phyloP scores from a whole-genome alignment of 441 rosid species.

The Adansonia gregorii region DNA sequence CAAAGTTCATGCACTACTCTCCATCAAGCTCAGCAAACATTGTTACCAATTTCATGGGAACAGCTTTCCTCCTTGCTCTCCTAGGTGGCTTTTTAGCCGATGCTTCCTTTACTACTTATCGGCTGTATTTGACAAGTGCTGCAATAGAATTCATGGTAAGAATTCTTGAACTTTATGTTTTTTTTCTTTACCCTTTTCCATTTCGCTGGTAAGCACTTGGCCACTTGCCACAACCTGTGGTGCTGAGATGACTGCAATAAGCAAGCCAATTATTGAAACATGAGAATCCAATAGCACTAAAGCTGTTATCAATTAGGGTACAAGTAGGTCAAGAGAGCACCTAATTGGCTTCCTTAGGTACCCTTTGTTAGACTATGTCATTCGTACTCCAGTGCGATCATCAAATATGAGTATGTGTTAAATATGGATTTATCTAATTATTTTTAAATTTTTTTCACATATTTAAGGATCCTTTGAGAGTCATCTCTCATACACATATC shows the following conservation, averaged over 20 bases:
- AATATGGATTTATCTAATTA: too few species aligned
- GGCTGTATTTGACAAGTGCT: slow-evolving; percentile 68
- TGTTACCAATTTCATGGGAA: slow-evolving; percentile 89
- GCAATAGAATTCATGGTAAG: slow-evolving; percentile 68
- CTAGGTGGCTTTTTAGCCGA: slow-evolving; percentile 86
- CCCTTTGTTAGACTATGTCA: not conserved
- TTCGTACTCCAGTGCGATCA: too few species aligned
- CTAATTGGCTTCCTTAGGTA: slow-evolving; percentile 21
- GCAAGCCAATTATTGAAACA: not conserved
- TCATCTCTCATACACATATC: not conserved
- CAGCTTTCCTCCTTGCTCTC: slow-evolving; percentile 77
- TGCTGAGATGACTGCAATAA: not conserved
- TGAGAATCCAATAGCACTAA: not conserved
- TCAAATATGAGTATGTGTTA: too few species aligned
- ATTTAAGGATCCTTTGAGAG: not conserved
- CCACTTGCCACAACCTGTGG: not conserved
- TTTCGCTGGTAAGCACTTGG: not conserved
- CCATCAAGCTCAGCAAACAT: slow-evolving; percentile 75
- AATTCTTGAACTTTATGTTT: not conserved
- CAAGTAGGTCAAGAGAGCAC: slow-evolving; percentile 8
- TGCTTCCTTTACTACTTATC: slow-evolving; percentile 65
- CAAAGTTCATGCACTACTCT: slow-evolving; percentile 70
- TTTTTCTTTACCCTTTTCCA: not conserved
- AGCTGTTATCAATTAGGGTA: not conserved
- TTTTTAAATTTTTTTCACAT: too few species aligned